phyloP scores from a whole-genome alignment of 2,329 filamentous ascomycete species.

The Emergomyces africanus region DNA sequence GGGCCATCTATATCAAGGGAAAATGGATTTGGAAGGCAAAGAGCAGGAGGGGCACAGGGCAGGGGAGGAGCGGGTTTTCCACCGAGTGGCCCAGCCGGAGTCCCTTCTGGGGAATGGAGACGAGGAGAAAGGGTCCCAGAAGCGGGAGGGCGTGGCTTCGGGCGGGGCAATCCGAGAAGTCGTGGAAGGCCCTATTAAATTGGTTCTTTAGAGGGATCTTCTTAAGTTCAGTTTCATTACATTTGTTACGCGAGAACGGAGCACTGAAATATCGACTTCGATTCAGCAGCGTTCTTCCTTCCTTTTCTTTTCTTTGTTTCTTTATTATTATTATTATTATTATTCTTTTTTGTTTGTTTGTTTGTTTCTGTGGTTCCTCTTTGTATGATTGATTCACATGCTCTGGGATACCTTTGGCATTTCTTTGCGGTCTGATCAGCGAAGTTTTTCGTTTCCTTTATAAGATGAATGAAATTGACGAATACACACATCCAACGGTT shows the following conservation, averaged over 20 bases:
- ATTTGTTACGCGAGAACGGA: background rate
- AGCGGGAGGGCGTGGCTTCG: slow-evolving; percentile 24
- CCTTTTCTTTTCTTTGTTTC: background rate
- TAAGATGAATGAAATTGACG: background rate
- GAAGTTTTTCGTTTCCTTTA: background rate
- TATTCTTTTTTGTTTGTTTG: background rate
- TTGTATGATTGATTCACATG: background rate
- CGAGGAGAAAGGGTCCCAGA: slow-evolving; percentile 36
- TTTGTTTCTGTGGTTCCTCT: background rate
- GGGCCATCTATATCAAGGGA: slow-evolving; percentile 23
- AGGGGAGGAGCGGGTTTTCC: slow-evolving; percentile 25
- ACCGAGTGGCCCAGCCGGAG: slow-evolving; percentile 25
- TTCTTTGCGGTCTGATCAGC: background rate
- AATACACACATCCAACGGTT: background rate
- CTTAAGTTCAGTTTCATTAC: background rate
- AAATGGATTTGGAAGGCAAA: slow-evolving; percentile 32
- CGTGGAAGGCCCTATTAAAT: slow-evolving; percentile 28
- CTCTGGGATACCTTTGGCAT: background rate
- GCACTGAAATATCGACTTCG: background rate
- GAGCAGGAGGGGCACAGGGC: slow-evolving; percentile 29
- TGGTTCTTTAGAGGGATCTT: background rate
- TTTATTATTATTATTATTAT: no score
- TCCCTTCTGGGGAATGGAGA: slow-evolving; percentile 37
- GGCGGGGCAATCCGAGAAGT: slow-evolving; percentile 24
- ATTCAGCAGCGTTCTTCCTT: background rate